Conservation (phyloP, 169 alveolate genomes). For the Blepharisma undulans region DNA sequence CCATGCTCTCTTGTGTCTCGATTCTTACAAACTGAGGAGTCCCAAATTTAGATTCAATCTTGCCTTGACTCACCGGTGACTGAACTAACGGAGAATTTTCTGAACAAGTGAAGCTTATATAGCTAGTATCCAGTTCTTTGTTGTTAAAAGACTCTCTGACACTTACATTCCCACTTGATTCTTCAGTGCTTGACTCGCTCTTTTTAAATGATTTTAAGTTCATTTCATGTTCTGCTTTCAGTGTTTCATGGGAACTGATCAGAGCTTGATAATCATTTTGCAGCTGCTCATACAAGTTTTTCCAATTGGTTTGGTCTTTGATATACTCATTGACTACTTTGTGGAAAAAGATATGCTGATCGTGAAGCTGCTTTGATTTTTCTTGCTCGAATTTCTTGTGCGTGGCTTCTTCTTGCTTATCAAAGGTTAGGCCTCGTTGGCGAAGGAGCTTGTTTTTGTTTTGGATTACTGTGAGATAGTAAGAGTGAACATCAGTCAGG, state of each 20-base stretch:
- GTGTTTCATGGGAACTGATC: background rate
- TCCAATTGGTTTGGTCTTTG: background rate
- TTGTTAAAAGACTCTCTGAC: background rate
- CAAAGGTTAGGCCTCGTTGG: background rate
- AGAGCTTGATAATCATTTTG: background rate
- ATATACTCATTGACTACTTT: background rate
- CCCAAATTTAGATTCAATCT: background rate
- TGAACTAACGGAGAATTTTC: background rate
- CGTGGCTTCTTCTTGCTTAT: background rate
- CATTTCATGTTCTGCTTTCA: background rate
- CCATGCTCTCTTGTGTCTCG: background rate
- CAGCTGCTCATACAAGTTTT: background rate
- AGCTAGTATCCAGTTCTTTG: background rate
- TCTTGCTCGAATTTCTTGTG: background rate
- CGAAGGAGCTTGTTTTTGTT: slow-evolving; percentile 1
- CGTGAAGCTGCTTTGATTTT: background rate
- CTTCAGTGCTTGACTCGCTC: slow-evolving; percentile 8
- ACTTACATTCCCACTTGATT: background rate
- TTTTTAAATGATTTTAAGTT: background rate
- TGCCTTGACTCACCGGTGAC: background rate
- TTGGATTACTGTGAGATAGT: background rate
- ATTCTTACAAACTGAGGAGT: background rate
- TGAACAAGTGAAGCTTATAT: background rate
- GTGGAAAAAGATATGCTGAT: background rate
- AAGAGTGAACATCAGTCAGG: background rate